Base-by-base conservation (phyloP, 1,284 basidiomycete species). In the Cutaneotrichosporon sp. region DNA sequence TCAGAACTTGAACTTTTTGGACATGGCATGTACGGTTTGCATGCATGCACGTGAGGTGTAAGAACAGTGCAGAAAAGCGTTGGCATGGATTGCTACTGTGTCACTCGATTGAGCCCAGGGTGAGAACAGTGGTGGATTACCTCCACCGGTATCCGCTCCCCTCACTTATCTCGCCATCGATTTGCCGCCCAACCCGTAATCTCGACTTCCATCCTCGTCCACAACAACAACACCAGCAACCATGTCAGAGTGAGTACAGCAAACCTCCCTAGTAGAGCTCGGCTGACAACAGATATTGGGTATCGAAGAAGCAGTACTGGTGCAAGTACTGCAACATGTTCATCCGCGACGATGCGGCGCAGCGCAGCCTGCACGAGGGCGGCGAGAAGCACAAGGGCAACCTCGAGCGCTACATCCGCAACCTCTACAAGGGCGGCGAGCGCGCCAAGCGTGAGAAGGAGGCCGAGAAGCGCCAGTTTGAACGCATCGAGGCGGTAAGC, bases 351-450 rank as follows among this genome's bases (percentile, higher is more conserved):
- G 93, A 97, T 83, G 91, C 86, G 13, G 38, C 94, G 94, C 74
- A 98, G 95, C 2, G 86, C 91, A 56, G 86, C 65, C 92, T 95
- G 64, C 97, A 99, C 78, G 97, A 99, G 80, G 90, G 86, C 66
- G 97, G 97, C 49, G 81, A 95, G 54, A 87, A 92, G 52, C 97
- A 99, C 82, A 91, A 97, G 76, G 93, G 93, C 53, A 97, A 92
- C 77, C 87, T 91, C 65, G 94, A 97, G 74, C 85, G 94, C 10
- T 95, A 90, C 78, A 90, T 99, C 57, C 84, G 92, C 46, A 87
- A 90, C 46, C 85, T 98, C 31, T 99, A 99, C 84, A 95, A 95
- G 82, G 82, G 87, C n/a, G 90, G 93, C 5, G 91, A 94, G 80
- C 88, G 89, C 80, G 86, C 87, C 58, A 91, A 91, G 81, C 87